Conservation (phyloP, 2,329 filamentous ascomycete species). For the Epichloe amarillans region DNA sequence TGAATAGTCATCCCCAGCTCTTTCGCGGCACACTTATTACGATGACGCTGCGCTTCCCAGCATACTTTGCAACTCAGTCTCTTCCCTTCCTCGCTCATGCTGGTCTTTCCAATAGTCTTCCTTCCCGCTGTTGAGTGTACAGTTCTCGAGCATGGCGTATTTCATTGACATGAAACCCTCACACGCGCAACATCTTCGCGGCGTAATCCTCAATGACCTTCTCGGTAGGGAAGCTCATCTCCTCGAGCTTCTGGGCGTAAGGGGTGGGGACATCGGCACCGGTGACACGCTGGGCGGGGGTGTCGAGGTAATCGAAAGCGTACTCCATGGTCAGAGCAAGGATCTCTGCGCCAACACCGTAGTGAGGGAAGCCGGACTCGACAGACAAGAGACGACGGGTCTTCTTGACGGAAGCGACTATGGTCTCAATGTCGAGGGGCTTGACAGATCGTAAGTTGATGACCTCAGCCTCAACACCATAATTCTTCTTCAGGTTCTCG, state of each 20-base stretch:
- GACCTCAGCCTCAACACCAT: slow-evolving; percentile 89
- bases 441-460: slow-evolving; percentile 98
- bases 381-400: slow-evolving; percentile 82
- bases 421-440: slow-evolving; percentile 88
- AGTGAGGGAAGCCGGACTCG: slow-evolving; percentile 92
- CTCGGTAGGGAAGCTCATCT: slow-evolving; percentile 90
- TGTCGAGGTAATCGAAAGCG: slow-evolving; percentile 92
- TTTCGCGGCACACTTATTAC: slow-evolving; percentile 2
- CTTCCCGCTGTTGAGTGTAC: not conserved
- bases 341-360: slow-evolving; percentile 85
- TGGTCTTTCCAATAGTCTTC: not conserved
- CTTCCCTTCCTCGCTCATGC: not conserved
- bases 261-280: slow-evolving; percentile 96
- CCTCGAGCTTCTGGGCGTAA: slow-evolving; percentile 84
- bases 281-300: slow-evolving; percentile 84
- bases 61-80: slow-evolving; percentile 2
- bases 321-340: slow-evolving; percentile 95
- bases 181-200: slow-evolving; percentile 77
- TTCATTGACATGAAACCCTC: slow-evolving; percentile 16
- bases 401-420: slow-evolving; percentile 98
- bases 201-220: slow-evolving; percentile 75
- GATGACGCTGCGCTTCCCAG: slow-evolving; percentile 5
- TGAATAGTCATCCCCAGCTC: slow-evolving; percentile 9
- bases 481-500: slow-evolving; percentile 87
- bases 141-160: not conserved